Percentiles rank a stretch among this genome's conserved stretches.
phyloP scores from a whole-genome alignment of 1,284 basidiomycete genomes.

The Pascua sp. region DNA sequence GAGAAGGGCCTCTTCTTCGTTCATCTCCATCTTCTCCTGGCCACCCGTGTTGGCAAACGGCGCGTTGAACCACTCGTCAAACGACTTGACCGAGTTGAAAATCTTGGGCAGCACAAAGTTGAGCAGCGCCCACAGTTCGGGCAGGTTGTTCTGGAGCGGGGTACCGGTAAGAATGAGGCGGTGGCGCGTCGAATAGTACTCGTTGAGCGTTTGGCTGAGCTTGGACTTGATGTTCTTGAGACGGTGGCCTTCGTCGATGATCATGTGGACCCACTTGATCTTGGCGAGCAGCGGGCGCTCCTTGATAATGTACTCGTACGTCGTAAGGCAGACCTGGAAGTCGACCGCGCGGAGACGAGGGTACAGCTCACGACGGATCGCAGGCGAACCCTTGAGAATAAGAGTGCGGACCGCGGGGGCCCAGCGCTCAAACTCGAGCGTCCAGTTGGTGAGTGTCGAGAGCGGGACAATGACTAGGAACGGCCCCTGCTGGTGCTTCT shows the following conservation, averaged over 20 bases:
- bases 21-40: constrained; percentile 92
- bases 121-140: constrained; percentile 95
- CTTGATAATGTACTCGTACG: constrained; percentile 99
- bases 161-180: constrained; percentile 97
- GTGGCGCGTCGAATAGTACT: constrained; percentile 88
- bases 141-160: constrained; percentile 96
- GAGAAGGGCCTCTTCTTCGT: constrained; percentile 98
- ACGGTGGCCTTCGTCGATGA: constrained; percentile 98
- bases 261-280: constrained; percentile 98
- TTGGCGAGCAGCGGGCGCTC: constrained; percentile 85
- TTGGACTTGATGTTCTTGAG: constrained; percentile 99
- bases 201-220: constrained; percentile 85
- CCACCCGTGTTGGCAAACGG: constrained; percentile 97
- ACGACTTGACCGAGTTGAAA: constrained; percentile 99
- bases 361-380: constrained; percentile 46
- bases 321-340: constrained; percentile 95
- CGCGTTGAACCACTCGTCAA: constrained; percentile 99
- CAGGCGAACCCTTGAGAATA: constrained; percentile 91
- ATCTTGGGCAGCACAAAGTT: constrained; percentile 98
- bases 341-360: constrained; percentile 52
- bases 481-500: constrained; percentile 85
- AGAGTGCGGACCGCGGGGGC: constrained; percentile 81
- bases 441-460: constrained; percentile 98
- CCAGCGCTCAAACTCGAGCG: constrained; percentile 95
- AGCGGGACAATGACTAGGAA: constrained; percentile 97